Conservation (phyloP, 345 rosid genomes). For the Acer yangbiense region DNA sequence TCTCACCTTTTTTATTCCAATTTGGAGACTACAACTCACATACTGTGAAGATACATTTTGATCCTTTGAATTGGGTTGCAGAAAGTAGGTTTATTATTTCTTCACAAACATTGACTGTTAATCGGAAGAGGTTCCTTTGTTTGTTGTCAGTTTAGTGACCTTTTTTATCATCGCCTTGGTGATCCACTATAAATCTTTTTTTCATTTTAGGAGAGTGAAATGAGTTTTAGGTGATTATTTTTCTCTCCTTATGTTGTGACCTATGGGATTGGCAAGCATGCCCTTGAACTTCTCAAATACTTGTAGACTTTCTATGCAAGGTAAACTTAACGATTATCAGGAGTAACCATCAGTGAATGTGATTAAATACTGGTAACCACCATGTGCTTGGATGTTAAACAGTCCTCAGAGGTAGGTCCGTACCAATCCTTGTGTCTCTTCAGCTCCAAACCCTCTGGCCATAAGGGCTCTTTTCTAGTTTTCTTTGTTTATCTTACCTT, state of each 20-base stretch:
- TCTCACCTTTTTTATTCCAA: background rate
- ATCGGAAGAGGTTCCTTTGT: background rate
- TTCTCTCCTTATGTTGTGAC: background rate
- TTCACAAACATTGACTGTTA: background rate
- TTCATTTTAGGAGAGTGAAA: background rate
- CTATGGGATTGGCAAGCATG: background rate
- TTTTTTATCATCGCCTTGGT: background rate
- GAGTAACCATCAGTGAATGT: background rate
- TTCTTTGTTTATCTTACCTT: background rate
- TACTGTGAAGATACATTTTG: background rate
- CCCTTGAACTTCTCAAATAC: background rate
- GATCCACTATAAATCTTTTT: background rate
- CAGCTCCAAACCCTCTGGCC: background rate
- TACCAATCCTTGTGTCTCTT: background rate
- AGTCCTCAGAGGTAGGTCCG: background rate
- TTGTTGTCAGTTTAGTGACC: background rate
- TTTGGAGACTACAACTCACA: background rate
- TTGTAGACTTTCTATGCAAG: background rate
- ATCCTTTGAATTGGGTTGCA: background rate
- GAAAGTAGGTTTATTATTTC: background rate
- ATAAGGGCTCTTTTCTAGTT: background rate
- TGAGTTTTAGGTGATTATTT: constrained; percentile 3
- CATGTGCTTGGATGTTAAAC: background rate
- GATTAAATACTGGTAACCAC: background rate
- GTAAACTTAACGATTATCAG: background rate